Conservation (phyloP, 169 alveolate genomes). For the Nephromyces sp. region DNA sequence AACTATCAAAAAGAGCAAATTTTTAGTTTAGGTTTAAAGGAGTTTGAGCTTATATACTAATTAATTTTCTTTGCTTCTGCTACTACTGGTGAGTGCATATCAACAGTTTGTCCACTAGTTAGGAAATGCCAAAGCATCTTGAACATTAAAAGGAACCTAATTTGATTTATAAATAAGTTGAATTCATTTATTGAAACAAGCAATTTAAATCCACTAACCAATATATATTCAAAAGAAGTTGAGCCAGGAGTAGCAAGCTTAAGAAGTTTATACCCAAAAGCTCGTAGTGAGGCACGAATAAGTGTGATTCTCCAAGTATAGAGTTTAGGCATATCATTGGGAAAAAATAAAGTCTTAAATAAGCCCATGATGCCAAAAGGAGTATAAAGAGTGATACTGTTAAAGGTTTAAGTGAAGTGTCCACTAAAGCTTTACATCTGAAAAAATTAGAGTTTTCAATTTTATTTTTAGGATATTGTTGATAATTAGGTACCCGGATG, state of each 20-base stretch:
- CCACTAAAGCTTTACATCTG: constrained; percentile 58
- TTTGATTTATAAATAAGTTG: not conserved
- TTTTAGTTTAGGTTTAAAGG: no score
- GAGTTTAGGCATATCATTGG: constrained; percentile 46
- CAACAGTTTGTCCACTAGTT: constrained; percentile 51
- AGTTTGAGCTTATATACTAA: no score
- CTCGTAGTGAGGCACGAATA: constrained; percentile 25
- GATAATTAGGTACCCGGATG: constrained; percentile 44
- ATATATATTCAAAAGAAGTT: constrained; percentile 45
- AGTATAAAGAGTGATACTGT: constrained; percentile 43
- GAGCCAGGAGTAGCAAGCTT: constrained; percentile 39
- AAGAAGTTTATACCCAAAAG: constrained; percentile 42
- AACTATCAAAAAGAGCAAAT: no score
- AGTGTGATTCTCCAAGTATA: constrained; percentile 29
- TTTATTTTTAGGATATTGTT: not conserved
- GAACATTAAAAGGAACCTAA: constrained; percentile 46
- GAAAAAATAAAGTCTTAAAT: constrained; percentile 44
- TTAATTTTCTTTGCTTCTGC: constrained; percentile 31
- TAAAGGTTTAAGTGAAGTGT: constrained; percentile 42
- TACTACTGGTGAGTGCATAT: constrained; percentile 44
- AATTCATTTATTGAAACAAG: not conserved
- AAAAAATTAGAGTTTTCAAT: not conserved
- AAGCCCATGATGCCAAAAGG: constrained; percentile 46
- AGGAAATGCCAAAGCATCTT: constrained; percentile 51
- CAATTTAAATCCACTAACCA: constrained; percentile 41